phyloP scores from a whole-genome alignment of 192 early-diverging fungal species.

The Powellomyces hirtus region DNA sequence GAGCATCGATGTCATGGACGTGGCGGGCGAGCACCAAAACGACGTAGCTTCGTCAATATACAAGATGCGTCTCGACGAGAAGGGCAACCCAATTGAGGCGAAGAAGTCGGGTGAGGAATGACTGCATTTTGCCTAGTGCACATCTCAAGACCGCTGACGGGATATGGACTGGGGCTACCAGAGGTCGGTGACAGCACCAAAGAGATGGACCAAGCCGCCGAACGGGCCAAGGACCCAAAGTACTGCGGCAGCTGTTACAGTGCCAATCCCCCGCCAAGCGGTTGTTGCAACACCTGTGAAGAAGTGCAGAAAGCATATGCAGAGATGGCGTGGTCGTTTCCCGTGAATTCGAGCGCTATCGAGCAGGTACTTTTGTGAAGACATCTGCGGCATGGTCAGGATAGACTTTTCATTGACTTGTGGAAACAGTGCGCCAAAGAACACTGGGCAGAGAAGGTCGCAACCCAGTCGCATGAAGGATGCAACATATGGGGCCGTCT shows the following conservation, averaged over 20 bases:
- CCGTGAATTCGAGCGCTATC: constrained; percentile 65
- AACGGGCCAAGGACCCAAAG: constrained; percentile 26
- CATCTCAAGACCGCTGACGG: too few relatives aligned
- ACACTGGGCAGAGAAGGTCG: constrained; percentile 72
- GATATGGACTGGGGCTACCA: too few relatives aligned
- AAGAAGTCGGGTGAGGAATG: too few relatives aligned
- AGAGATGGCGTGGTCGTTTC: constrained; percentile 81
- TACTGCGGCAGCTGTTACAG: constrained; percentile 93
- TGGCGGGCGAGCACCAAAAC: constrained; percentile 85
- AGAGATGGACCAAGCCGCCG: neutral
- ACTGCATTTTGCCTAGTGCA: too few relatives aligned
- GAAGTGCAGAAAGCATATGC: constrained; percentile 85
- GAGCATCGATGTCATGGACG: constrained; percentile 94
- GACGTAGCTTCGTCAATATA: constrained; percentile 73
- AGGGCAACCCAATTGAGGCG: constrained; percentile 63
- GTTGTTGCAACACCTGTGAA: constrained; percentile 95
- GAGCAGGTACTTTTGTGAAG: too few relatives aligned
- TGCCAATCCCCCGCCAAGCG: constrained; percentile 58
- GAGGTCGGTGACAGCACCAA: constrained; percentile 14
- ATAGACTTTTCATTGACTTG: too few relatives aligned
- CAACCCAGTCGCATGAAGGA: constrained; percentile 81
- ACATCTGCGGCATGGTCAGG: too few relatives aligned
- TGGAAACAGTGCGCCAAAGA: constrained; percentile 86
- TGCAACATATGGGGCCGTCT: constrained; percentile 81
- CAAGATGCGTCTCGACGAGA: constrained; percentile 70